A percentile compares a stretch with the other conserved stretches of the same genome.
These are phyloP conservation scores for Tremella yokohamensis DNA, from an alignment of 768 basidiomycete genomes.

Conservation along the genomic window DNA sequence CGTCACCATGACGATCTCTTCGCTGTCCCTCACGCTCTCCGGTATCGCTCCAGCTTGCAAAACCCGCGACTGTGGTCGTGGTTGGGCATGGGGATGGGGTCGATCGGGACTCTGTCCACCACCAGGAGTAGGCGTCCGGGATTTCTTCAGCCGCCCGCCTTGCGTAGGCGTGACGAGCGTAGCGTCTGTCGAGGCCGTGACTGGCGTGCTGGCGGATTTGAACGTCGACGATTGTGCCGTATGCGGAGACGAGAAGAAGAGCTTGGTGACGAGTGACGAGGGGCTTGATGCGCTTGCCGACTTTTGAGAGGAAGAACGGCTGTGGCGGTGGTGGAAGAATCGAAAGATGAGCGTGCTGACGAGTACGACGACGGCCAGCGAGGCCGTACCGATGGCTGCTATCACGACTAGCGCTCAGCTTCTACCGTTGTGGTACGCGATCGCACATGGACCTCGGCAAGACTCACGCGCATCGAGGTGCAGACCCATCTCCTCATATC, in stretches of 20 bases:
- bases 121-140: too few relatives aligned
- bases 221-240: background rate
- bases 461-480: slow-evolving; percentile 4
- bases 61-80: too few relatives aligned
- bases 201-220: slow-evolving; percentile 1
- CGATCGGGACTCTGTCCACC: too few relatives aligned
- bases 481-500: background rate
- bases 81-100: too few relatives aligned
- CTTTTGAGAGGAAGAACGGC: background rate
- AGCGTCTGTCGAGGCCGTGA: background rate
- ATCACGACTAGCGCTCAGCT: slow-evolving; percentile 10
- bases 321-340: background rate
- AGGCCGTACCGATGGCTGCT: slow-evolving; percentile 20
- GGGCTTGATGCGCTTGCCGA: background rate
- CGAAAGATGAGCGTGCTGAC: slow-evolving; percentile 3
- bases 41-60: background rate
- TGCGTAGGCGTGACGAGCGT: slow-evolving; percentile 3
- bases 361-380: slow-evolving; percentile 16
- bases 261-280: background rate
- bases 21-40: slow-evolving; percentile 3
- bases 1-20: slow-evolving; percentile 17
- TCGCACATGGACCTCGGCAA: too few relatives aligned
- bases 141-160: too few relatives aligned
- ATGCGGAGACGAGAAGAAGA: background rate
- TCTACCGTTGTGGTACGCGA: slow-evolving; percentile 10